Evolutionary conservation across 257 asterid genomes (phyloP).

Genomic region (Solanum sitiens): DNA sequence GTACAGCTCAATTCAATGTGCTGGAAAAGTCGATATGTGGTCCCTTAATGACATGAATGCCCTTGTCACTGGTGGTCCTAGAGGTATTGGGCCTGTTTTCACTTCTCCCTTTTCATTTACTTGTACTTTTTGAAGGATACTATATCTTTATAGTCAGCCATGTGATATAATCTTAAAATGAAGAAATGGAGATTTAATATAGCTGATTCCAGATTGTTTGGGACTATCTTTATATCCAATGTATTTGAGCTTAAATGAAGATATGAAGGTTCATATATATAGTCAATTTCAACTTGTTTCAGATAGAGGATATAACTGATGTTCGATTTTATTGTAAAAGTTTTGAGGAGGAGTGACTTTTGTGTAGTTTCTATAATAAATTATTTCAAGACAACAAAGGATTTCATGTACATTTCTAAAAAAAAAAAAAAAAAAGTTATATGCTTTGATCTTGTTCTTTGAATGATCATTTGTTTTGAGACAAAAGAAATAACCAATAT

Average conservation of each 20-base stretch:
- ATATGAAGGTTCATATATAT: too few relatives aligned
- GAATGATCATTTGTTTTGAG: background rate
- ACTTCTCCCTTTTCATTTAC: background rate
- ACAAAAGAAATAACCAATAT: background rate
- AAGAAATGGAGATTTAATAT: too few relatives aligned
- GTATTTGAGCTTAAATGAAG: too few relatives aligned
- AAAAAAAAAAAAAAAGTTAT: background rate
- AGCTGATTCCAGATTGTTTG: too few relatives aligned
- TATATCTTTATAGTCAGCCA: too few relatives aligned
- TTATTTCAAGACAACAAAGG: background rate
- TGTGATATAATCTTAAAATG: too few relatives aligned
- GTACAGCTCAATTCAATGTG: background rate
- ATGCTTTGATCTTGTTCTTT: background rate
- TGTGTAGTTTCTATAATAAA: background rate
- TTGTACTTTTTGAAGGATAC: background rate
- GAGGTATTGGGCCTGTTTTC: constrained; percentile 40
- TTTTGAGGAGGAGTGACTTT: background rate
- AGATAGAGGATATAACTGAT: background rate
- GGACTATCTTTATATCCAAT: too few relatives aligned
- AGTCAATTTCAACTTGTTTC: too few relatives aligned
- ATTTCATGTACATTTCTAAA: background rate
- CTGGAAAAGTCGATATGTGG: background rate
- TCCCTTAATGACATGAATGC: constrained; percentile 32
- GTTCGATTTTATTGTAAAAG: background rate
- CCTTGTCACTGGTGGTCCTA: constrained; percentile 56